phyloP scores from a whole-genome alignment of 2,329 filamentous ascomycete genomes.

The Paraphoma sp. region DNA sequence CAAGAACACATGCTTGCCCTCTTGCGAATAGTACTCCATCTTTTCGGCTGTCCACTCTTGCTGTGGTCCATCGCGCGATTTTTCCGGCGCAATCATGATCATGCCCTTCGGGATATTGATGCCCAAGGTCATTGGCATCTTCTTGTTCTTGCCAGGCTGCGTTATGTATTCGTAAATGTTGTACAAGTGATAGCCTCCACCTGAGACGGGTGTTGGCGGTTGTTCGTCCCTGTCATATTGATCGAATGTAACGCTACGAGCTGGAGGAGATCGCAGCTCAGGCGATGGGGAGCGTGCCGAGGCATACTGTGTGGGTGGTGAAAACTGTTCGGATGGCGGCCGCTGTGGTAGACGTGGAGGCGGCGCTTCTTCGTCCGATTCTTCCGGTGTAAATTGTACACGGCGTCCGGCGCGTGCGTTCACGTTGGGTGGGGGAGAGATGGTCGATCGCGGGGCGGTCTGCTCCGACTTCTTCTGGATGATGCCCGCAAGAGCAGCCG shows the following conservation, averaged over 20 bases:
- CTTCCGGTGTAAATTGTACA: slow-evolving; percentile 68
- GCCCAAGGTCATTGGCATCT: slow-evolving; percentile 97
- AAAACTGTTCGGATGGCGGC: slow-evolving; percentile 63
- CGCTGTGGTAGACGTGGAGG: slow-evolving; percentile 68
- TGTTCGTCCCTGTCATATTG: slow-evolving; percentile 55
- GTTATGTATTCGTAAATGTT: slow-evolving; percentile 98
- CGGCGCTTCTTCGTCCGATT: slow-evolving; percentile 69
- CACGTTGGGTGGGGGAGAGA: slow-evolving; percentile 60
- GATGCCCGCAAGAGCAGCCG: slow-evolving; percentile 63
- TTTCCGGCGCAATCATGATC: slow-evolving; percentile 90
- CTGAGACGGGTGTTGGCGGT: slow-evolving; percentile 56
- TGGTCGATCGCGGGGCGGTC: slow-evolving; percentile 33
- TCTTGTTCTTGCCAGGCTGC: slow-evolving; percentile 96
- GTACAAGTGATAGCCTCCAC: slow-evolving; percentile 89
- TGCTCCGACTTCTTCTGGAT: slow-evolving; percentile 57
- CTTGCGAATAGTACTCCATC: slow-evolving; percentile 96
- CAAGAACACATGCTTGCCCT: slow-evolving; percentile 97
- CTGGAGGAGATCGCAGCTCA: slow-evolving; percentile 46
- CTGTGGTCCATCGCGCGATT: slow-evolving; percentile 78
- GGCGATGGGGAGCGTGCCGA: slow-evolving; percentile 50
- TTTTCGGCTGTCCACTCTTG: slow-evolving; percentile 95
- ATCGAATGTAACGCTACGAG: slow-evolving; percentile 45
- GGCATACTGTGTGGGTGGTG: slow-evolving; percentile 53
- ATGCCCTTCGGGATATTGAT: slow-evolving; percentile 87
- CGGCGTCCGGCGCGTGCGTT: slow-evolving; percentile 56